phyloP scores from a whole-genome alignment of 1,139 yeast species.

The Dujonia santamariae region DNA sequence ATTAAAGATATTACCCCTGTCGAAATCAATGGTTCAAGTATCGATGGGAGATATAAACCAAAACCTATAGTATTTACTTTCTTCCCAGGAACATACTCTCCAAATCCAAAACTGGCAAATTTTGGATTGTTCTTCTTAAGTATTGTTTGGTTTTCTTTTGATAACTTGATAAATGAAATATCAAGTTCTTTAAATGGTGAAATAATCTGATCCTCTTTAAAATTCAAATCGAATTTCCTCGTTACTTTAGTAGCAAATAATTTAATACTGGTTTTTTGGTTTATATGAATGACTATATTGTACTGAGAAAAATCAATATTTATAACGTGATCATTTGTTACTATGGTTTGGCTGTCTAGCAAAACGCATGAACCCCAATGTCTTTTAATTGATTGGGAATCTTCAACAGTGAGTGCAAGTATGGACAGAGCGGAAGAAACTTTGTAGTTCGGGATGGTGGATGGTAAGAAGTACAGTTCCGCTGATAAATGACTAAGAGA shows the following conservation, averaged over 20 bases:
- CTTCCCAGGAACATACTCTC: conserved; percentile 23
- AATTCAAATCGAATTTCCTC: conserved; percentile 8
- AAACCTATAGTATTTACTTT: conserved; percentile 50
- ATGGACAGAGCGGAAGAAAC: conserved; percentile 6
- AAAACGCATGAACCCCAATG: conserved; percentile 39
- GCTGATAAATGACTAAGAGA: not conserved
- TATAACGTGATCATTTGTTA: conserved; percentile 39
- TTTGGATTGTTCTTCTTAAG: conserved; percentile 4
- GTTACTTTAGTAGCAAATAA: not conserved
- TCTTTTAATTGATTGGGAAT: conserved; percentile 2
- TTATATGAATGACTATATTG: conserved; percentile 9
- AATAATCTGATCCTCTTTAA: conserved; percentile 15
- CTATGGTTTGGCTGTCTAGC: conserved; percentile 22
- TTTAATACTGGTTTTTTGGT: conserved; percentile 1
- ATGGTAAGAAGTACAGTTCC: not conserved
- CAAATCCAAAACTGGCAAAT: not conserved
- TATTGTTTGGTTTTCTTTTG: conserved; percentile 11
- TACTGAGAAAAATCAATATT: conserved; percentile 8
- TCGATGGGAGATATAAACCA: conserved; percentile 45
- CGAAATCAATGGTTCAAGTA: conserved; percentile 40
- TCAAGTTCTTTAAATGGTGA: conserved; percentile 34
- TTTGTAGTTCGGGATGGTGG: not conserved
- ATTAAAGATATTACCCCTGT: conserved; percentile 40
- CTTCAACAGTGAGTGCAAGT: conserved; percentile 13
- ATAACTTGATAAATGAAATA: conserved; percentile 31